A percentile compares a stretch with the other conserved stretches of the same genome.
Evolutionary conservation across 805 yeast genomes (phyloP).

Genomic region (Hagleromyces aurorensis): DNA sequence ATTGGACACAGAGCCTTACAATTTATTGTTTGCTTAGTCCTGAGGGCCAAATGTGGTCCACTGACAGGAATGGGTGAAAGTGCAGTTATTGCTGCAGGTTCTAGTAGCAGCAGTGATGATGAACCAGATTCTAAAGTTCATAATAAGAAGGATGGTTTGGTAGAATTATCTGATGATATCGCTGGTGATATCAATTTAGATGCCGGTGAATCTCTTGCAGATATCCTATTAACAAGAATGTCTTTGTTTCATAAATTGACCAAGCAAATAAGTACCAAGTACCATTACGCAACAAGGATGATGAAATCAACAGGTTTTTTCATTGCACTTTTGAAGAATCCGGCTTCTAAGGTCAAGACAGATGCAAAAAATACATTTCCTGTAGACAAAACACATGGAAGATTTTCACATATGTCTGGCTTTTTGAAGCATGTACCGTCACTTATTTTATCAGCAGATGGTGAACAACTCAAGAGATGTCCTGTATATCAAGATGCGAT

Average conservation of each 20-base stretch:
- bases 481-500: constrained; percentile 34
- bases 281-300: constrained; percentile 63
- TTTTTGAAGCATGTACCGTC: constrained; percentile 30
- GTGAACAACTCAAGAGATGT: constrained; percentile 30
- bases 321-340: constrained; percentile 33
- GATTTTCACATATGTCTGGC: constrained; percentile 22
- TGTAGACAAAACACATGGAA: constrained; percentile 19
- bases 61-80: constrained; percentile 30
- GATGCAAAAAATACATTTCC: constrained; percentile 4
- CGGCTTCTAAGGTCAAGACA: constrained; percentile 13
- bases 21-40: constrained; percentile 47
- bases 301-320: constrained; percentile 46
- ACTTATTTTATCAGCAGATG: constrained; percentile 25
- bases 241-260: constrained; percentile 35
- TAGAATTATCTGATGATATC: constrained; percentile 21
- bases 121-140: constrained; percentile 14
- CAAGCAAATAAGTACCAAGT: constrained; percentile 44
- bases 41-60: constrained; percentile 42
- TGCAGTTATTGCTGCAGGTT: constrained; percentile 16
- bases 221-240: constrained; percentile 35
- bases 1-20: constrained; percentile 51
- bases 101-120: constrained; percentile 25
- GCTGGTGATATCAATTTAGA: constrained; percentile 31
- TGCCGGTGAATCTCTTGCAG: constrained; percentile 33
- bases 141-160: constrained; percentile 20